Evolutionary conservation across 1,139 yeast genomes (phyloP), one percentile per base, ranked within the genome.

Genomic region (Sporopachydermia cereana): DNA sequence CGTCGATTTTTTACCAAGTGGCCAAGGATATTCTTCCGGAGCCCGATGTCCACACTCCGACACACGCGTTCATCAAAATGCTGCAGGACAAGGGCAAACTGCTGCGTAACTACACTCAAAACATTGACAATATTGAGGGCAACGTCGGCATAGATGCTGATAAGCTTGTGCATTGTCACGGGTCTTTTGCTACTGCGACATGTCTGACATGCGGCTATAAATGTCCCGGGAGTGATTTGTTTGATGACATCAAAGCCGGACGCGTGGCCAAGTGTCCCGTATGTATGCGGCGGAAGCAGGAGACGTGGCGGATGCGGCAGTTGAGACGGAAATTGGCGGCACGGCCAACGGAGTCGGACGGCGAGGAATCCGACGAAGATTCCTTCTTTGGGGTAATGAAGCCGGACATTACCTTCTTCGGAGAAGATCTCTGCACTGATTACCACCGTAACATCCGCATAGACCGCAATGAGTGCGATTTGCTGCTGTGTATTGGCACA

Each of bases 401-500:
- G 58, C 98, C 98, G 0, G 96, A 91, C 60, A 89, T 91, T 48
- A 89, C 96, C 0, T 91, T 91, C 57, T 91, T 91, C 56, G 96
- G 96, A 4, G 97, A 91, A 59, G 77, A 80, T 14, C 68, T 91
- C 47, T 96, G 97, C 0, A 64, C 69, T n/a, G 62, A 71, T 45
- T 88, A 83, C 56, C 91, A 85, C 53, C 74, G 74, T 43, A 65
- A 74, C 24, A 72, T 84, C 36, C 69, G 71, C 36, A 64, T 69
- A 42, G 91, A 82, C 56, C 67, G 81, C 2, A 57, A 67, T 18
- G 68, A 75, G 24, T 86, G 96, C 63, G 97, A 91, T 63, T 66
- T 91, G 47, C 64, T 91, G 42, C 73, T 91, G 3, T 83, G 95
- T 60, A 79, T 89, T 17, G 98, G 98, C 7, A 91, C 98, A 0